Base-by-base conservation (phyloP, 495 filamentous ascomycete genomes). In the Echria macrotheca region DNA sequence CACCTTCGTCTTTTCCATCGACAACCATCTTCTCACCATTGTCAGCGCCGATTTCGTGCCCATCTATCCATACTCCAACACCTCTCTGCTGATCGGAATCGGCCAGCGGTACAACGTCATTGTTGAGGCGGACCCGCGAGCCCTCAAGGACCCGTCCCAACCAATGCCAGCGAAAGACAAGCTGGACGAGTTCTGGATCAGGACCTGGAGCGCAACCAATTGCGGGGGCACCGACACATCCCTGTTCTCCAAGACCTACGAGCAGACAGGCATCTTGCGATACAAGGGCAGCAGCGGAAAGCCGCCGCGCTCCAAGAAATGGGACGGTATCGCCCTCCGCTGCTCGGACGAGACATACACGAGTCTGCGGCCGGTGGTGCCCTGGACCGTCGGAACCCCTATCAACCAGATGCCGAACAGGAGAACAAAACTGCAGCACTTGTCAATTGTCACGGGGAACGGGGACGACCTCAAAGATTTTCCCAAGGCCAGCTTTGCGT, bases 31-130 rank as follows among this genome's bases (percentile, higher is more conserved):
- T 2, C 35, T 80, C 48, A 71, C 66, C 9, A 67, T 80, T 4
- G 69, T 77, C 36, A 65, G 58, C 7, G 66, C 45, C 28, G 74
- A 79, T 51, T 69, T 69, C 24, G 70, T 75, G 4, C 70, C 74
- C 10, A 66, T 82, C 48, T 49, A 59, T 17, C 75, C 77, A 0
- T 76, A 73, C 21, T 15, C 17, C 5, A 50, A 50, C 22, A 54
- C 65, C 5, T 60, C 66, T 5, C 44, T 84, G 4, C 59, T 64
- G 9, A 68, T 87, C 26, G 74, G 58, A 31, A 83, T 85, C 55
- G 82, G 79, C 5, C 81, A 87, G 62, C 71, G 84, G 21, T 84
- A 84, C 63, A 74, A 85, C 50, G 66, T 86, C n/a, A 73, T 86
- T 46, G 69, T 86, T 19, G 71, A 73, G 28, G 82, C 81, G 4